Evolutionary conservation across 1,284 basidiomycete species (phyloP).

Genomic region (Pyrrhoderma noxium): DNA sequence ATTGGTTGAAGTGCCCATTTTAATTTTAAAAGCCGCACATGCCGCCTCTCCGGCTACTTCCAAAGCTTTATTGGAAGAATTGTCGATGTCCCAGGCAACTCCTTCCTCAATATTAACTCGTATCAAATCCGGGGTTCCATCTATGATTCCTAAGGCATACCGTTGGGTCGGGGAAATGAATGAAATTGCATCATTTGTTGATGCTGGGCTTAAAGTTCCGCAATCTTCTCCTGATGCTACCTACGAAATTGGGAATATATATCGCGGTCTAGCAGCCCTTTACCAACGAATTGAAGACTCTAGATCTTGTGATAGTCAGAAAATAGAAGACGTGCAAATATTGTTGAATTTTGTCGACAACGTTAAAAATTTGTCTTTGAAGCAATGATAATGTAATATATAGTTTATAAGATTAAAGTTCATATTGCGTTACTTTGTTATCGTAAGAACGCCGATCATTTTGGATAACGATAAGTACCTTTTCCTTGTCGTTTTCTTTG

Average conservation of each 20-base stretch:
- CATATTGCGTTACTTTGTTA: too few relatives aligned
- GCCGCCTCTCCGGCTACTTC: slow-evolving; percentile 52
- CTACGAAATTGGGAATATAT: slow-evolving; percentile 35
- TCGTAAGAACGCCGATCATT: too few relatives aligned
- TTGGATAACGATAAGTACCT: too few relatives aligned
- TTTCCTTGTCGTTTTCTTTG: too few relatives aligned
- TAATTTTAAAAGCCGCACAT: slow-evolving; percentile 37
- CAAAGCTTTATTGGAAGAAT: slow-evolving; percentile 42
- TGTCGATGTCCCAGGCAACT: slow-evolving; percentile 42
- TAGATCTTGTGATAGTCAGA: slow-evolving; percentile 28
- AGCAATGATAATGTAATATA: too few relatives aligned
- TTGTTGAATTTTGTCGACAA: slow-evolving; percentile 40
- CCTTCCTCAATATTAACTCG: slow-evolving; percentile 35
- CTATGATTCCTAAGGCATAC: slow-evolving; percentile 54
- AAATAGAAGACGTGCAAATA: slow-evolving; percentile 32
- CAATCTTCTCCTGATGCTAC: slow-evolving; percentile 17
- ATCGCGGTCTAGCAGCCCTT: slow-evolving; percentile 40
- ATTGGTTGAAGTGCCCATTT: background rate
- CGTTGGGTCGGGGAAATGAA: slow-evolving; percentile 56
- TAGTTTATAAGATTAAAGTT: too few relatives aligned
- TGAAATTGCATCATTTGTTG: slow-evolving; percentile 50
- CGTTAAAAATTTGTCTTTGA: too few relatives aligned
- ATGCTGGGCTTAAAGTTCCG: slow-evolving; percentile 20
- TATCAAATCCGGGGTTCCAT: slow-evolving; percentile 33
- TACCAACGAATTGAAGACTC: slow-evolving; percentile 39